Evolutionary conservation across 805 yeast species (phyloP).

Genomic region (Torulaspora delbrueckii): DNA sequence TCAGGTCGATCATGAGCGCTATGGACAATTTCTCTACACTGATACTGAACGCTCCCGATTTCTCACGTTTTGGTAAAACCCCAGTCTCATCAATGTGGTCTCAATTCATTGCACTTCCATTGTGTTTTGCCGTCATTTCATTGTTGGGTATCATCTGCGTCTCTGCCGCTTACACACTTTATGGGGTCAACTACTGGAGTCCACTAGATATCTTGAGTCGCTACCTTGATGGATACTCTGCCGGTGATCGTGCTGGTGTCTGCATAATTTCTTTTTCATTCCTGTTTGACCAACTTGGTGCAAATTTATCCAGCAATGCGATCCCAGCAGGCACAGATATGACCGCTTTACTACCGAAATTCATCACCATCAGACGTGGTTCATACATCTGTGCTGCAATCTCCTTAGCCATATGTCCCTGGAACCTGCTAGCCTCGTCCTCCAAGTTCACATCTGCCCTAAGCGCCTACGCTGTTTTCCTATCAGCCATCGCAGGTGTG

Average conservation of each 20-base stretch:
- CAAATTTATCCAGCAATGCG: constrained; percentile 69
- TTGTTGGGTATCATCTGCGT: constrained; percentile 81
- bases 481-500: constrained; percentile 79
- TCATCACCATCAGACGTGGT: constrained; percentile 72
- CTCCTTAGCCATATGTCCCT: constrained; percentile 72
- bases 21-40: constrained; percentile 86
- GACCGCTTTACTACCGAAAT: constrained; percentile 60
- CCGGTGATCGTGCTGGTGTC: constrained; percentile 74
- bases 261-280: constrained; percentile 68
- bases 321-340: constrained; percentile 70
- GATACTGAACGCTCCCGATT: constrained; percentile 84
- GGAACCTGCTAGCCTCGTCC: constrained; percentile 69
- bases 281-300: constrained; percentile 72
- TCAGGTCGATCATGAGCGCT: constrained; percentile 71
- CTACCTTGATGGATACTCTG: constrained; percentile 48
- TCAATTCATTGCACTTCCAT: constrained; percentile 63
- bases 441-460: constrained; percentile 74
- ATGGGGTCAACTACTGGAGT: constrained; percentile 72
- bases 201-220: constrained; percentile 71
- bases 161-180: constrained; percentile 65
- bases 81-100: constrained; percentile 49
- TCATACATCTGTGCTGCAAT: constrained; percentile 69
- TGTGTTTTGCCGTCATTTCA: constrained; percentile 74
- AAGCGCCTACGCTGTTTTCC: constrained; percentile 75
- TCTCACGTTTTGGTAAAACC: constrained; percentile 72